Conservation (phyloP, 2,329 filamentous ascomycete genomes). For the Xylaria sp. region DNA sequence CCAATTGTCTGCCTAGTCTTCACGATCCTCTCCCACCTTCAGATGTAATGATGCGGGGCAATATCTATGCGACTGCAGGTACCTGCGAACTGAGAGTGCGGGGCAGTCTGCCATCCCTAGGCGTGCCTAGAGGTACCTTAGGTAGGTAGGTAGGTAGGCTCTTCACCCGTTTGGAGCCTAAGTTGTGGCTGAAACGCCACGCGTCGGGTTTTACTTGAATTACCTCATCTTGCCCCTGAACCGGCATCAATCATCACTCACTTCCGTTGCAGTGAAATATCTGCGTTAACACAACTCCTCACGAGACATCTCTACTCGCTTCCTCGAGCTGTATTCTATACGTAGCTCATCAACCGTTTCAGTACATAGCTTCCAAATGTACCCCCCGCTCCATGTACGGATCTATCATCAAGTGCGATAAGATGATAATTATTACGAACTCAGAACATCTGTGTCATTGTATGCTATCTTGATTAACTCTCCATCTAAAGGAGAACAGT, state of each 20-base stretch:
- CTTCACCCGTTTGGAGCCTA: constrained; percentile 22
- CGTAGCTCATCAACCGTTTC: too few species aligned
- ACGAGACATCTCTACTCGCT: too few species aligned
- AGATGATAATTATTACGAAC: background rate
- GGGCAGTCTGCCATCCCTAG: constrained; percentile 22
- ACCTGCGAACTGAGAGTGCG: constrained; percentile 17
- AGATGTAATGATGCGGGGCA: constrained; percentile 32
- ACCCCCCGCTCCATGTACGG: background rate
- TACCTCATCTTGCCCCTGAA: background rate
- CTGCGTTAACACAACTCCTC: too few species aligned
- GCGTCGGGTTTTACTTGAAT: constrained; percentile 20
- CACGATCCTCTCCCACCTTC: constrained; percentile 11
- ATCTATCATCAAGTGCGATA: background rate
- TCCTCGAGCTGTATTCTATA: background rate
- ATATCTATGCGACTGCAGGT: constrained; percentile 24
- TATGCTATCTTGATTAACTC: constrained; percentile 31
- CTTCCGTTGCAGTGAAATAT: too few species aligned
- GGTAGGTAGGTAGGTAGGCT: background rate
- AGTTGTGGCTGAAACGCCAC: constrained; percentile 44
- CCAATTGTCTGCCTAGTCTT: constrained; percentile 23
- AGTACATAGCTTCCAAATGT: too few species aligned
- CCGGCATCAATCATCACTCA: background rate
- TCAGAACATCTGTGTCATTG: constrained; percentile 25
- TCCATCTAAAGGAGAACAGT: constrained; percentile 24
- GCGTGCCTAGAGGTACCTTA: background rate